Conservation (phyloP, 768 basidiomycete genomes). For the Boletus sp. region DNA sequence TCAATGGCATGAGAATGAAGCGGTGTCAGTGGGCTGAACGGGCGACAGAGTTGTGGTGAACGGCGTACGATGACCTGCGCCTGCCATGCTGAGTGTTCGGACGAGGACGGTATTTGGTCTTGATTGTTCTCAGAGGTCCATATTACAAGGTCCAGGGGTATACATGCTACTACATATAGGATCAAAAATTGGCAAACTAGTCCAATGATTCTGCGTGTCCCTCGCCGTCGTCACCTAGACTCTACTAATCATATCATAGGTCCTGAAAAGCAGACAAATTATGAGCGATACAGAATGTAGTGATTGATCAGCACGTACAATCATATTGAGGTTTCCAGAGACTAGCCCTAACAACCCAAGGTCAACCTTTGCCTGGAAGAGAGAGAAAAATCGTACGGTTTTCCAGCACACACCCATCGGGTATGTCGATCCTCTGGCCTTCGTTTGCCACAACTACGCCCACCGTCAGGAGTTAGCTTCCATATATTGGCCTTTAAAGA, state of each 20-base stretch:
- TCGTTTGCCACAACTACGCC: slow-evolving; percentile 71
- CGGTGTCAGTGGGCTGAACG: background rate
- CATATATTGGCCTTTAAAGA: background rate
- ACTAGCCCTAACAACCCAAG: slow-evolving; percentile 48
- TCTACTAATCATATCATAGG: background rate
- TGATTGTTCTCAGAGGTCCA: slow-evolving; percentile 16
- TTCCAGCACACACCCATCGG: slow-evolving; percentile 77
- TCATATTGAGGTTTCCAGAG: slow-evolving; percentile 84
- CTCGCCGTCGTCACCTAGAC: background rate
- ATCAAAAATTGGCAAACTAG: background rate
- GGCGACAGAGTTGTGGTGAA: background rate
- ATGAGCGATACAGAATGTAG: background rate
- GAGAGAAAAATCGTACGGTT: slow-evolving; percentile 41
- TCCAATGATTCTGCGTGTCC: background rate
- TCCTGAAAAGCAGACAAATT: background rate
- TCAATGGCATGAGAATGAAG: background rate
- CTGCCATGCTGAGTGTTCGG: slow-evolving; percentile 34
- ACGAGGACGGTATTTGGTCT: slow-evolving; percentile 20
- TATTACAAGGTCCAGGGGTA: background rate
- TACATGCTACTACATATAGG: background rate
- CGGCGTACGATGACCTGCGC: slow-evolving; percentile 28
- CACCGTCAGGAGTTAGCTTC: background rate
- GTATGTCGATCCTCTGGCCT: slow-evolving; percentile 77
- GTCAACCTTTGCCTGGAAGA: background rate
- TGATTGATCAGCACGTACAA: slow-evolving; percentile 31